Evolutionary conservation across 257 asterid species (phyloP).

Genomic region (Ilex asprella): DNA sequence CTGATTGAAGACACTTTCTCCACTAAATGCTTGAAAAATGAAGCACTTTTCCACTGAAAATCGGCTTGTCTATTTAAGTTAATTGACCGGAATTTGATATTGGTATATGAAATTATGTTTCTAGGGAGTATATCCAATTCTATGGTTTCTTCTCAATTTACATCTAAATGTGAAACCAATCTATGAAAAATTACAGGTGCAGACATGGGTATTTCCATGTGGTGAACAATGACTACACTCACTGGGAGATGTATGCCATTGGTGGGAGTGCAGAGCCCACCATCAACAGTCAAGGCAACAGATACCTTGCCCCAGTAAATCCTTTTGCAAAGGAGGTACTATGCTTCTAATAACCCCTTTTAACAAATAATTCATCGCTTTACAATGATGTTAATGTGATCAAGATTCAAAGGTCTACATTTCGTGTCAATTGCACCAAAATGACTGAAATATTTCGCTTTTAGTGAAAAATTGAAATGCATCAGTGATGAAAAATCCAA

Average conservation of each 20-base stretch:
- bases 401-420: too few species aligned
- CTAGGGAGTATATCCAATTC: too few species aligned
- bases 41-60: too few species aligned
- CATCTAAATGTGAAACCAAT: constrained; percentile 1
- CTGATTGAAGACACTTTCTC: too few species aligned
- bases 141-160: too few species aligned
- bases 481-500: too few species aligned
- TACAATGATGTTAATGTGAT: not conserved
- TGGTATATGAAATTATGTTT: too few species aligned
- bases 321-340: constrained; percentile 79
- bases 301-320: constrained; percentile 75
- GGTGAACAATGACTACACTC: constrained; percentile 95
- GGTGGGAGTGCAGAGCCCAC: constrained; percentile 94
- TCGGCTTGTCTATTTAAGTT: too few species aligned
- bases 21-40: too few species aligned
- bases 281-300: constrained; percentile 88
- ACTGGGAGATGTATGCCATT: constrained; percentile 96
- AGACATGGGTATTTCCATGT: constrained; percentile 92
- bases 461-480: too few species aligned
- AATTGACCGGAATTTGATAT: too few species aligned
- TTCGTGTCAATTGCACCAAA: too few species aligned
- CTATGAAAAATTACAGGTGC: constrained; percentile 39
- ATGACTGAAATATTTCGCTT: not conserved
- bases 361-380: not conserved
- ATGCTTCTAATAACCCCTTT: constrained; percentile 1